Evolutionary conservation across 2,329 filamentous ascomycete genomes (phyloP).

Genomic region (Arthrocladium fulminans): DNA sequence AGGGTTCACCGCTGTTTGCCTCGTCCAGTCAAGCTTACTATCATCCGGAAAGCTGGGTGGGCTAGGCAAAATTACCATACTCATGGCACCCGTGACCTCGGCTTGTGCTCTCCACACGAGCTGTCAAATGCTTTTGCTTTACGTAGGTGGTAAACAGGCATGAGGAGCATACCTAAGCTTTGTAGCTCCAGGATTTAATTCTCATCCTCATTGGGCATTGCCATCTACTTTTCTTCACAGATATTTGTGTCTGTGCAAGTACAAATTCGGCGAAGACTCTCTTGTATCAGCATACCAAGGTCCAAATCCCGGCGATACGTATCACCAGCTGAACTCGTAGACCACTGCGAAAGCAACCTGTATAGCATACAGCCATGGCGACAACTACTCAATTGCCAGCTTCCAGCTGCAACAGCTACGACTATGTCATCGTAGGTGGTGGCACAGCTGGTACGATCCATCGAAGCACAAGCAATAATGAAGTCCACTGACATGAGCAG

Average conservation of each 20-base stretch:
- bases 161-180: not conserved
- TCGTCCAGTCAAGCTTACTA: no score
- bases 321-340: not conserved
- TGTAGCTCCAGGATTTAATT: not conserved
- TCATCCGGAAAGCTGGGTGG: no score
- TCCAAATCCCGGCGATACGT: not conserved
- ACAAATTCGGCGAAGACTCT: no score
- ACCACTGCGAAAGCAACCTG: not conserved
- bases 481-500: constrained; percentile 27
- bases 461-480: constrained; percentile 4
- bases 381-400: constrained; percentile 60
- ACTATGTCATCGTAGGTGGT: constrained; percentile 79
- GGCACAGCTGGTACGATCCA: constrained; percentile 52
- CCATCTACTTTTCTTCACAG: no score
- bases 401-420: constrained; percentile 58
- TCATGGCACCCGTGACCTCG: no score
- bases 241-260: no score
- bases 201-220: not conserved
- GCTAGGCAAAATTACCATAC: no score
- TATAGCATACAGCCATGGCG: constrained; percentile 35
- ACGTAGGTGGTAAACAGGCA: not conserved
- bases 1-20: no score
- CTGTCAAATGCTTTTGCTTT: not conserved
- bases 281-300: no score
- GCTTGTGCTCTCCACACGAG: no score